Evolutionary conservation across 495 filamentous ascomycete species (phyloP).

Genomic region (Aspergillus haitiensis): DNA sequence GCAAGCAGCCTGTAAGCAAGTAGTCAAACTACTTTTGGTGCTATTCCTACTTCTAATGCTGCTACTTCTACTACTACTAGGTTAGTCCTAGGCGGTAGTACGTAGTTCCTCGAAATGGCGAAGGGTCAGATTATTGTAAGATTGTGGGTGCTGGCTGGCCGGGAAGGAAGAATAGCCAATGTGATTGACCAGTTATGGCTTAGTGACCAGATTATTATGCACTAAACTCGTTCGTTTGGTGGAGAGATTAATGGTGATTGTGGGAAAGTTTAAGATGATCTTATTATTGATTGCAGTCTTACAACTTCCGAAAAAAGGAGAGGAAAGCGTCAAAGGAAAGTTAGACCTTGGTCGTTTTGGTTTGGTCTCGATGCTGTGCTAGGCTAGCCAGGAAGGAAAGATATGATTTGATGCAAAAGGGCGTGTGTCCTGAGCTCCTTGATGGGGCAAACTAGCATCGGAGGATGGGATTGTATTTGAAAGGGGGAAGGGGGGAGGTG

Average conservation of each 20-base stretch:
- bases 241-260: neutral
- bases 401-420: neutral
- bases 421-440: slow-evolving; percentile 12
- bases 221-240: slow-evolving; percentile 8
- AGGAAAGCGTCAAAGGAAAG: neutral
- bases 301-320: neutral
- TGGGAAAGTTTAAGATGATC: neutral
- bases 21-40: neutral
- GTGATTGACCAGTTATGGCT: slow-evolving; percentile 10
- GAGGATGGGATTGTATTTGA: slow-evolving; percentile 1
- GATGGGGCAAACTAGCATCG: slow-evolving; percentile 7
- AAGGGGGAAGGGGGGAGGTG: slow-evolving; percentile 8
- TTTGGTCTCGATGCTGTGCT: slow-evolving; percentile 1
- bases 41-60: too few relatives aligned
- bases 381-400: slow-evolving; percentile 2
- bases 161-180: neutral
- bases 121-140: slow-evolving; percentile 2
- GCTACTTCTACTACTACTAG: too few relatives aligned
- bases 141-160: neutral
- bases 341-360: neutral
- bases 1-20: neutral
- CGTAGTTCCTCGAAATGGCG: slow-evolving; percentile 12
- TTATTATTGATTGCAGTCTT: slow-evolving; percentile 7
- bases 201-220: slow-evolving; percentile 8
- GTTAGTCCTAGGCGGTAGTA: too few relatives aligned